Conservation (phyloP, 2,329 filamentous ascomycete genomes). For the Hymenoscyphus albidus region DNA sequence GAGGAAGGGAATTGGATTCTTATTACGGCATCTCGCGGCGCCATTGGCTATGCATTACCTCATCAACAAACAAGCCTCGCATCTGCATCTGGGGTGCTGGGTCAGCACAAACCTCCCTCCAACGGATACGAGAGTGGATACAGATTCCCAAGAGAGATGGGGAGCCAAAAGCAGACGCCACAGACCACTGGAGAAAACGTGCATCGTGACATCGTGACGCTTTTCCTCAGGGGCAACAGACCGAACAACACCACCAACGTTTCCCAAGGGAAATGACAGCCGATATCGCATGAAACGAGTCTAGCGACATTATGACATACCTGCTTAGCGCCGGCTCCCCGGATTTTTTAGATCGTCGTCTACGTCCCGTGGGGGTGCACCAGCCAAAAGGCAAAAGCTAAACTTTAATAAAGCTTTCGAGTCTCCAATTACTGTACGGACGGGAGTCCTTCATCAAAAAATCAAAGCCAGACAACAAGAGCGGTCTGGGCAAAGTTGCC, state of each 20-base stretch:
- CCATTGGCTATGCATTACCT: not conserved
- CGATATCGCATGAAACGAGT: not conserved
- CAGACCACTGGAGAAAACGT: not conserved
- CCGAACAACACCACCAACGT: not conserved
- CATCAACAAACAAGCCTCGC: not conserved
- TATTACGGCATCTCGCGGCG: constrained; percentile 11
- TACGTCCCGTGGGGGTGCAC: not conserved
- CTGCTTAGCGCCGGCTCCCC: not conserved
- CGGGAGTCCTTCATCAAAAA: not conserved
- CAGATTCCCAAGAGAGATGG: too few relatives aligned
- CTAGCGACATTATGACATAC: not conserved
- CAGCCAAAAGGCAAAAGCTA: too few relatives aligned
- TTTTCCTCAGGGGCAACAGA: not conserved
- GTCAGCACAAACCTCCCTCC: too few relatives aligned
- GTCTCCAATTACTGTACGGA: not conserved
- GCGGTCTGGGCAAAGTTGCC: not conserved
- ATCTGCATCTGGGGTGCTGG: not conserved
- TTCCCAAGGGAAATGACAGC: not conserved
- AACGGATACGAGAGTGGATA: too few relatives aligned
- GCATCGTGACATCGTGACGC: not conserved
- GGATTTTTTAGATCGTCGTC: not conserved
- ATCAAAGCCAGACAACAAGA: not conserved
- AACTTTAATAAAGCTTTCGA: not conserved
- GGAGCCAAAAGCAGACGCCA: not conserved
- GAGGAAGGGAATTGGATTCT: not conserved